phyloP scores from a whole-genome alignment of 176 grass and related monocot genomes.

The Phoenix dactylifera region DNA sequence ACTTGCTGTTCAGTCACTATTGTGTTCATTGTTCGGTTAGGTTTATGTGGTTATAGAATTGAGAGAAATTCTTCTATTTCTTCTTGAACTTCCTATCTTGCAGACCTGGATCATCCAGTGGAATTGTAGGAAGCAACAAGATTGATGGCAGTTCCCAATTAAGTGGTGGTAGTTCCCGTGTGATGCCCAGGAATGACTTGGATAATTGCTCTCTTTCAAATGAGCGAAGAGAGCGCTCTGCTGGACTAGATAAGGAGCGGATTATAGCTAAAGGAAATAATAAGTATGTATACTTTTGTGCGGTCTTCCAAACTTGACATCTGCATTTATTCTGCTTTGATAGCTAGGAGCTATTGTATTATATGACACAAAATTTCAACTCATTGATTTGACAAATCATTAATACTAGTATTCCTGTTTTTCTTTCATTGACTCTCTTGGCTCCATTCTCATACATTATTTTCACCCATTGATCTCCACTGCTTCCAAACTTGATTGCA shows the following conservation, averaged over 20 bases:
- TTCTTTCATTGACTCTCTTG: no score
- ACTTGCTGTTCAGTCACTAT: no score
- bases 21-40: no score
- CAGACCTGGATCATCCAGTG: conserved; percentile 48
- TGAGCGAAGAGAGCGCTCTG: conserved; percentile 60
- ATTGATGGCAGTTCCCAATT: conserved; percentile 47
- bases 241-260: conserved; percentile 57
- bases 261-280: conserved; percentile 48
- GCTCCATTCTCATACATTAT: no score
- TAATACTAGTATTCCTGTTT: no score
- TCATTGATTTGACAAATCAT: no score
- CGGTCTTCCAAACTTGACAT: conserved; percentile 1
- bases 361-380: neutral
- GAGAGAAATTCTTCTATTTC: no score
- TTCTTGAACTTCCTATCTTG: neutral
- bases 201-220: conserved; percentile 41
- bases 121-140: conserved; percentile 46
- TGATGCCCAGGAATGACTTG: conserved; percentile 28
- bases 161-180: conserved; percentile 32
- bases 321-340: conserved; percentile 1
- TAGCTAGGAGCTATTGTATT: neutral
- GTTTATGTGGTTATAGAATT: no score
- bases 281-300: conserved; percentile 46
- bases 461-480: no score
- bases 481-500: no score